Evolutionary conservation across 1,139 yeast species (phyloP), one percentile per base, ranked within the genome.

Genomic region (Geotrichum cucujoidarum): DNA sequence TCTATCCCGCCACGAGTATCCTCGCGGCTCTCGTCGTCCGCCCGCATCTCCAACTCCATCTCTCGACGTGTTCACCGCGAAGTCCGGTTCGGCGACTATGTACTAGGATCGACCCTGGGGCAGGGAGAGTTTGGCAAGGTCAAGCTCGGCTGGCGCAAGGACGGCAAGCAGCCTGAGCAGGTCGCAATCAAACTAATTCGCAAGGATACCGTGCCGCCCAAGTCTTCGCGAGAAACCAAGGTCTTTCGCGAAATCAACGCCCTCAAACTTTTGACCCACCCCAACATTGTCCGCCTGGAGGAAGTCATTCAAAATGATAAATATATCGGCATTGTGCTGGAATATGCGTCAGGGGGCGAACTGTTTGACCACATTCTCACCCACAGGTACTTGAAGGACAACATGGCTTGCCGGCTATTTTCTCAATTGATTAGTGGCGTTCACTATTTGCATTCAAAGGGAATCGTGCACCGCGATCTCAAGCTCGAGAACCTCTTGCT

Each of bases 101-200:
- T 86, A 30, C 74, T 92, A 7, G 97, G 97, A 2, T 82, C 95
- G 18, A 90, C 97, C 1, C 71, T 92, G n/a, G 98, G 98, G 34
- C 96, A 90, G 69, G 98, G 98, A 39, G 97, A 92, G 64, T 92
- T 92, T 66, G 98, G 97, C 51, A 90, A 90, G 67, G 98, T 92
- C 53, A 92, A 90, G 65, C 73, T 92, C 14, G 97, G 97, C 17
- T 90, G 97, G 97, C 74, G 95, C 31, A 83, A 83, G 64, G 84
- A 47, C 16, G 48, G 48, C 35, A 47, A 47, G 22, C 43, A 33
- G 27, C 50, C 52, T 16, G 50, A 46, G 20, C 52, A 49, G 30
- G 97, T 90, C 18, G 98, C 98, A 43, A 89, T 92, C 59, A 92
- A 92, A 64, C 77, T 92, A 53, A 88, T 92, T 53, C 81, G 90